Evolutionary conservation across 1,284 basidiomycete species (phyloP), one percentile per base, ranked within the genome.

Genomic region (Moesziomyces globuligerus): DNA sequence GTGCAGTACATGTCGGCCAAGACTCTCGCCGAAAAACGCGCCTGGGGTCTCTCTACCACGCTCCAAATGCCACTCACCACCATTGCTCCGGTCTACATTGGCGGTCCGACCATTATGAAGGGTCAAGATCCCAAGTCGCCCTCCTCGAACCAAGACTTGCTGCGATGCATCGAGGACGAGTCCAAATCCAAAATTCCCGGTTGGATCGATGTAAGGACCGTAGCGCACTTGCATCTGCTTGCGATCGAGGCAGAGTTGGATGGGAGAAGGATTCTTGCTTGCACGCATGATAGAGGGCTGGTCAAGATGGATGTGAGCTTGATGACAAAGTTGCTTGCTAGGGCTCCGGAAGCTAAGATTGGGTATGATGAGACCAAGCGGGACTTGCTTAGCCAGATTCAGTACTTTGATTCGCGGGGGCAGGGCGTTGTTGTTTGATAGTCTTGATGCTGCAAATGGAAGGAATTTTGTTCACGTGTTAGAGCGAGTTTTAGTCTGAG

Each of bases 191-290:
- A 36, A 32, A 23, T 46, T 7, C 44, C 44, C 18, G 44, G 44
- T 32, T 46, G 44, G 44, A 46, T 46, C 29, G 44, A 46, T 46
- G 44, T 46, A 6, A 28, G 44, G 13, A 46, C 44, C 32, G 44
- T 46, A 7, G 44, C 44, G 11, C 44, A 15, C 8, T 32, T 46
- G 8, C 44, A 46, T 46, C 7, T 46, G 17, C 28, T 34, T 11
- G 44, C 44, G 3, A n/a, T 46, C 18, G 44, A 46, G 21, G 20
- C 7, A 4, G 20, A 46, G 13, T 21, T 36, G 18, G 21, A 34
- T 17, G 44, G 44, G 15, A 28, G 44, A n/a, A 34, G 44, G 23
- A 21, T 36, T 6, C 29, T 46, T 8, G 44, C 44, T 20, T 46
- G 44, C 13, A 46, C 44, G 3, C 44, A 46, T 25, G n/a, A 46